A percentile compares a stretch with the other conserved stretches of the same genome.
Conservation (phyloP, 768 basidiomycete species). For the Exsudoporus frostii region DNA sequence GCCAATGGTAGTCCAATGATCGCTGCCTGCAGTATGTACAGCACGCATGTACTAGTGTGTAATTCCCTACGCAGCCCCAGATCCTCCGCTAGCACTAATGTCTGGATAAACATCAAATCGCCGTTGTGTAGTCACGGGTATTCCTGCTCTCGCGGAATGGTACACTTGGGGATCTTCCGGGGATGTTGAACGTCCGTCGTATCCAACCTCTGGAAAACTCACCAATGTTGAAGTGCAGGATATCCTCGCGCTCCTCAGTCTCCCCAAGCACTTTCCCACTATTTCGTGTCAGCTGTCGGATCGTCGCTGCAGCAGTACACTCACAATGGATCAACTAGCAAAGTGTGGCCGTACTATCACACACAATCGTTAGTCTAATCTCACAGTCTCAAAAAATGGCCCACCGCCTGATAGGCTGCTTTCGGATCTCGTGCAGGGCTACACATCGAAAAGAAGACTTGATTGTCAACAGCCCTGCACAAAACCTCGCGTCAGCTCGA, state of each 20-base stretch:
- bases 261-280: slow-evolving; percentile 77
- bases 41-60: not conserved
- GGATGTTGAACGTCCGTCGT: not conserved
- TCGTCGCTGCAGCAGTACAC: slow-evolving; percentile 24
- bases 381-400: slow-evolving; percentile 21
- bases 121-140: slow-evolving; percentile 89
- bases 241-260: slow-evolving; percentile 73
- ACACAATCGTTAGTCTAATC: not conserved
- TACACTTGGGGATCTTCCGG: slow-evolving; percentile 60
- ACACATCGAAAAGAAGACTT: slow-evolving; percentile 95
- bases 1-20: not conserved
- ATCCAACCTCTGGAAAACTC: slow-evolving; percentile 27
- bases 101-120: slow-evolving; percentile 92
- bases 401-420: slow-evolving; percentile 84
- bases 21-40: not conserved
- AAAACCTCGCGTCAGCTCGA: slow-evolving; percentile 5
- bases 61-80: not conserved
- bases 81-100: slow-evolving; percentile 39
- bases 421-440: slow-evolving; percentile 85
- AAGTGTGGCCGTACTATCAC: slow-evolving; percentile 81
- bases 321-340: slow-evolving; percentile 88
- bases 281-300: slow-evolving; percentile 8
- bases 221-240: slow-evolving; percentile 83
- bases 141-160: slow-evolving; percentile 67
- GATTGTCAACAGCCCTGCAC: slow-evolving; percentile 90